Base-by-base conservation (phyloP, 2,329 filamentous ascomycete genomes). In the Kalmusia sp. region DNA sequence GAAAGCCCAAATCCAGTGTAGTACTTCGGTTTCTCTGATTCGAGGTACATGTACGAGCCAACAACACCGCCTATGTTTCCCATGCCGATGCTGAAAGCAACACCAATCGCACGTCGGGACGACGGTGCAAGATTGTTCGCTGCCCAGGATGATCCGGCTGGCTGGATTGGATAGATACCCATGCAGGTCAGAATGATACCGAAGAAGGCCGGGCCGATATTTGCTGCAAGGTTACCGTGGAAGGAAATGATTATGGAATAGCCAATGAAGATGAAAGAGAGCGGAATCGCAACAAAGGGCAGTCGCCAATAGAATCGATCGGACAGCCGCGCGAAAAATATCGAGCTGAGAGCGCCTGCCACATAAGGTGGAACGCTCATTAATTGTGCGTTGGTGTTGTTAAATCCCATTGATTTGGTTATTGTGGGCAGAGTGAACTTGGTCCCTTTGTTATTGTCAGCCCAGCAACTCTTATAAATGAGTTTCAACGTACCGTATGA, bases 131-230 rank as follows among this genome's bases (percentile, higher is more conserved):
- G 49, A 22, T 72, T 72, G 50, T 69, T 66, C n/a, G 59, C 57
- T 11, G 63, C 62, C 69, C 68, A 73, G 2, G 69, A 65, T 21
- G 57, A 65, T 43, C 63, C 63, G 3, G 59, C 64, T 3, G 68
- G 67, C n/a, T 65, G 65, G n/a, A 71, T 61, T 6, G 69, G 68
- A 46, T 72, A 73, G 45, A 72, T 68, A 24, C 77, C 75, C 8
- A 76, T 68, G 25, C 70, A 79, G 0, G 78, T 75, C 4, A 82
- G 60, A 33, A 75, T 77, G 25, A 81, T 73, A 1, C 73, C 77
- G 43, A 80, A 79, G 54, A 79, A 80, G 47, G 75, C 75, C 0
- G 75, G 59, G 0, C 69, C 74, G 15, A 80, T 70, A 47, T 80
- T 78, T 21, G 72, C 54, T 17, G 70, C 55, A 19, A 79, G 73